Evolutionary conservation across 306 rosid species (phyloP).

Genomic region (Herpetospermum pedunculosum): DNA sequence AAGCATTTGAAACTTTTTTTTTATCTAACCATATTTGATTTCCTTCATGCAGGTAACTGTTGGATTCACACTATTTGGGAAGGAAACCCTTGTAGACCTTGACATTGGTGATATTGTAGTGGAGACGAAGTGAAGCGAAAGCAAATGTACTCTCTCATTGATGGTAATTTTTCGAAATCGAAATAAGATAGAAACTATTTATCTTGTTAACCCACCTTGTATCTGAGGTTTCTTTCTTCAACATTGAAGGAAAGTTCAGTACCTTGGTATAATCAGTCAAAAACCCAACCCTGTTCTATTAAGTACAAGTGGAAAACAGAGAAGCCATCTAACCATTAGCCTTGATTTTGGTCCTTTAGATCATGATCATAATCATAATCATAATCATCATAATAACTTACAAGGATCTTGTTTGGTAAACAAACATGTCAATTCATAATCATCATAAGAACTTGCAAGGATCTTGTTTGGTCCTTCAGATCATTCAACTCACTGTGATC

Average conservation of each 20-base stretch:
- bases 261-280: neutral
- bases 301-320: neutral
- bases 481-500: neutral
- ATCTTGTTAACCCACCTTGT: no score
- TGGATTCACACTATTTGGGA: conserved; percentile 68
- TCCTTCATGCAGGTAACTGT: conserved; percentile 74
- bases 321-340: neutral
- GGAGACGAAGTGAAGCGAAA: conserved; percentile 36
- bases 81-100: conserved; percentile 66
- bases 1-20: neutral
- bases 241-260: neutral
- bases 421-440: neutral
- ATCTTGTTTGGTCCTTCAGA: neutral
- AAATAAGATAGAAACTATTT: no score
- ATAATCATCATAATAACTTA: no score
- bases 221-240: neutral
- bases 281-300: neutral
- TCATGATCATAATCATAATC: no score
- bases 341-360: no score
- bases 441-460: neutral
- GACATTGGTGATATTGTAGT: conserved; percentile 47
- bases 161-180: conserved; percentile 24
- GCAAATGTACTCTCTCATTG: neutral
- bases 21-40: neutral
- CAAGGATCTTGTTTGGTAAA: no score